Conservation (phyloP, 2,329 filamentous ascomycete genomes). For the Phialophora chinensis region DNA sequence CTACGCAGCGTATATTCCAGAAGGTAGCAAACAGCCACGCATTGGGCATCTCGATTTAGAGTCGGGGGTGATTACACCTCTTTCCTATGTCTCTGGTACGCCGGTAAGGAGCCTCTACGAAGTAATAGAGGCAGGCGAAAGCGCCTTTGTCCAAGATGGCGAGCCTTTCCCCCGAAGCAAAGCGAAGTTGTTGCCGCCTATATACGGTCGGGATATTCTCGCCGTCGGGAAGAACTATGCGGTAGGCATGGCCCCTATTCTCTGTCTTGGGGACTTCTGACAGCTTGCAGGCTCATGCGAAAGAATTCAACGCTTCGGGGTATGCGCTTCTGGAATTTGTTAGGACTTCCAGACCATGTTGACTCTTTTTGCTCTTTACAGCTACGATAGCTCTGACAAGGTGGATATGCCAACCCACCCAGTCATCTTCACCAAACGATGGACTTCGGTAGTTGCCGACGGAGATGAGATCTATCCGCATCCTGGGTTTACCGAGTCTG, state of each 20-base stretch:
- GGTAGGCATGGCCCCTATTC: constrained; percentile 48
- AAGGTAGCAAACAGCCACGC: constrained; percentile 36
- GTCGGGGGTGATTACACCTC: constrained; percentile 49
- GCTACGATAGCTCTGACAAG: constrained; percentile 63
- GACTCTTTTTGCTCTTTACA: constrained; percentile 42
- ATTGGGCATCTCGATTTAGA: constrained; percentile 53
- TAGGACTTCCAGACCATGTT: not conserved
- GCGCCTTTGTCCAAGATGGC: constrained; percentile 47
- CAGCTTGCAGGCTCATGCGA: constrained; percentile 55
- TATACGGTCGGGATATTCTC: constrained; percentile 36
- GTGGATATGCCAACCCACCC: constrained; percentile 56
- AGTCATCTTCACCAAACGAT: constrained; percentile 36
- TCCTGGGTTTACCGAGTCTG: constrained; percentile 55
- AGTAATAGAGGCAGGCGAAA: constrained; percentile 56
- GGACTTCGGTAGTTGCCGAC: constrained; percentile 57
- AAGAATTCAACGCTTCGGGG: constrained; percentile 63
- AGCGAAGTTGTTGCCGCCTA: constrained; percentile 48
- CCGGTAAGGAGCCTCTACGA: constrained; percentile 57
- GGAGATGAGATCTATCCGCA: constrained; percentile 57
- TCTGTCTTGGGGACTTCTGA: not conserved
- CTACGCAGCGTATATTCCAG: constrained; percentile 20
- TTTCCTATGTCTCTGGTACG: constrained; percentile 56
- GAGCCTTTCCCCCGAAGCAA: constrained; percentile 43
- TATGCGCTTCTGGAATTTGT: constrained; percentile 48
- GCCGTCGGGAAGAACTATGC: constrained; percentile 57